Evolutionary conservation across 176 grass and related monocot genomes (phyloP).

Genomic region (Carex cristatella): DNA sequence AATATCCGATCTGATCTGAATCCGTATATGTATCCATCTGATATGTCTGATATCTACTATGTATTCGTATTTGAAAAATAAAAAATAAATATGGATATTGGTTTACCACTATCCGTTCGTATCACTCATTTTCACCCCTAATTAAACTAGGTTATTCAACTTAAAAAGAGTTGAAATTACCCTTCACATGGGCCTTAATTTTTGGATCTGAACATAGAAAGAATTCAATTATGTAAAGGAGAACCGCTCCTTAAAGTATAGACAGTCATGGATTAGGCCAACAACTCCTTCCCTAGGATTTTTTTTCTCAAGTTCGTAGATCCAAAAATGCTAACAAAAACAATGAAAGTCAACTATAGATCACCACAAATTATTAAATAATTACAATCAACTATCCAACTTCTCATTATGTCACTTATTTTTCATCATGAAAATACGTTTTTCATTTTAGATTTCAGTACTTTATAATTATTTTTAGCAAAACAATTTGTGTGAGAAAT

Average conservation of each 20-base stretch:
- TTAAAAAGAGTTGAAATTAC: background rate
- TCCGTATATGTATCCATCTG: too few species aligned
- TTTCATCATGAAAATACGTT: background rate
- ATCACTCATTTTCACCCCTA: too few species aligned
- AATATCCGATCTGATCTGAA: too few species aligned
- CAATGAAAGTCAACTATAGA: slow-evolving; percentile 13
- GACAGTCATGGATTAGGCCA: slow-evolving; percentile 17
- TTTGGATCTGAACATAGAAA: slow-evolving; percentile 19
- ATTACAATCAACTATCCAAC: background rate
- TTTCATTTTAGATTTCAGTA: background rate
- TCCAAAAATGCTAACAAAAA: slow-evolving; percentile 13
- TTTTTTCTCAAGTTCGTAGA: background rate
- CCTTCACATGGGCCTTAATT: background rate
- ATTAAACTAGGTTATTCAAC: background rate
- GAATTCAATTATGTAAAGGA: slow-evolving; percentile 1
- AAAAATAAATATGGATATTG: too few species aligned
- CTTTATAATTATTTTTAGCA: background rate
- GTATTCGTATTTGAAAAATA: too few species aligned
- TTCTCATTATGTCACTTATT: background rate
- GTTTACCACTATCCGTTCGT: too few species aligned
- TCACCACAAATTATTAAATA: background rate
- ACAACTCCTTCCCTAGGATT: background rate
- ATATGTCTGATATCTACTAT: too few species aligned
- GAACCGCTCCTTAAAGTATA: background rate
- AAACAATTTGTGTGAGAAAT: background rate